phyloP scores from a whole-genome alignment of 768 basidiomycete species.

The Pisolithus sp. region DNA sequence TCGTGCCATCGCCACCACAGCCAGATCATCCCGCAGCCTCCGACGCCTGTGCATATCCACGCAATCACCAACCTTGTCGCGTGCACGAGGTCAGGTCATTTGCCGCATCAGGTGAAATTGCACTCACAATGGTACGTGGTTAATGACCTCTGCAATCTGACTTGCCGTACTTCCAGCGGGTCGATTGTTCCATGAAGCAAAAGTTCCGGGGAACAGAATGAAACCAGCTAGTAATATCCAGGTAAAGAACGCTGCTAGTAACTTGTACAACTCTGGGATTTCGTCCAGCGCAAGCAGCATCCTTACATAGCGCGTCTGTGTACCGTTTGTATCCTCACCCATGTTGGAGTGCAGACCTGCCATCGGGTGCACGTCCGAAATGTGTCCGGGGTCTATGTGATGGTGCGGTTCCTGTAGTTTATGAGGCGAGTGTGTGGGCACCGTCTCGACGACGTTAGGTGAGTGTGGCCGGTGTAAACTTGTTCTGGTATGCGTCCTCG shows the following conservation, averaged over 20 bases:
- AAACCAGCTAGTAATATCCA: slow-evolving; percentile 62
- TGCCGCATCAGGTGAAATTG: not conserved
- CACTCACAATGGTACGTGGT: slow-evolving; percentile 42
- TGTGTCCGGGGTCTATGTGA: not conserved
- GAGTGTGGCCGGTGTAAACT: slow-evolving; percentile 8
- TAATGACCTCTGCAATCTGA: slow-evolving; percentile 31
- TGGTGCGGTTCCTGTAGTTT: not conserved
- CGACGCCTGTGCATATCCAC: slow-evolving; percentile 47
- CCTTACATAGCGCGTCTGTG: slow-evolving; percentile 47
- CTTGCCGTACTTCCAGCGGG: slow-evolving; percentile 26
- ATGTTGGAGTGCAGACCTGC: slow-evolving; percentile 15
- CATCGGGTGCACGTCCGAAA: slow-evolving; percentile 2
- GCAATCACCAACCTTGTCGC: slow-evolving; percentile 45
- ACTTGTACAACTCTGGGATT: slow-evolving; percentile 45
- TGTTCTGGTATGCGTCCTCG: slow-evolving; percentile 15
- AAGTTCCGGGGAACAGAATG: slow-evolving; percentile 57
- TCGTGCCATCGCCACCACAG: slow-evolving; percentile 54
- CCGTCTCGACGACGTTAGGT: not conserved
- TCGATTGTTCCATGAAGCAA: slow-evolving; percentile 35
- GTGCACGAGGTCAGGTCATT: not conserved
- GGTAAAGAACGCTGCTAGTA: slow-evolving; percentile 52
- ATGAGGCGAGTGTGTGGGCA: not conserved
- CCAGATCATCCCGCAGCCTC: slow-evolving; percentile 48
- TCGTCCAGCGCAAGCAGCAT: slow-evolving; percentile 58
- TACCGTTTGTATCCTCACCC: slow-evolving; percentile 5